Evolutionary conservation across 179 eudicot genomes (phyloP).

Genomic region (Camellia oleifera): DNA sequence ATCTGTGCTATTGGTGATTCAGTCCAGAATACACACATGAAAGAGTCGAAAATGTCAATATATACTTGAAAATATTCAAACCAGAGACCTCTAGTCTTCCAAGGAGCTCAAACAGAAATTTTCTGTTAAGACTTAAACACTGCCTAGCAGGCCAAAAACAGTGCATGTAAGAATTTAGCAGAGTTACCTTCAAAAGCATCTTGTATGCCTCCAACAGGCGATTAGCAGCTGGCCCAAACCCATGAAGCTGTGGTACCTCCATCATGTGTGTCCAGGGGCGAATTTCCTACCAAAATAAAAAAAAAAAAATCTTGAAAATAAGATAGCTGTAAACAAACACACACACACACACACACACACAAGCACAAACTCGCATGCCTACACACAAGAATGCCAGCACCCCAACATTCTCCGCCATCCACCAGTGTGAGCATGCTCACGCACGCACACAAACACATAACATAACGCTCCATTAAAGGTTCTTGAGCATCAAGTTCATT

Average conservation of each 20-base stretch:
- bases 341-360: neutral
- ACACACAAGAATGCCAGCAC: too few relatives aligned
- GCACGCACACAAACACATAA: neutral
- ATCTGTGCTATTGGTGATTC: neutral
- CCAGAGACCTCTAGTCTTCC: neutral
- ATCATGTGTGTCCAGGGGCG: constrained; percentile 99
- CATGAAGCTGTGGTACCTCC: constrained; percentile 99
- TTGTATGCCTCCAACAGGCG: constrained; percentile 94
- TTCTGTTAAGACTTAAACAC: neutral
- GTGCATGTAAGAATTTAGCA: constrained; percentile 5
- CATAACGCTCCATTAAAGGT: neutral
- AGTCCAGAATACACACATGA: neutral
- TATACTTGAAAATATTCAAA: neutral
- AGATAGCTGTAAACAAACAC: neutral
- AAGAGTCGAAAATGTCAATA: neutral
- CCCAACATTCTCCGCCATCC: neutral
- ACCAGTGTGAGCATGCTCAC: neutral
- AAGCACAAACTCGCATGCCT: neutral
- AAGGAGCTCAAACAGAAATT: neutral
- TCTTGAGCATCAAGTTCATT: neutral
- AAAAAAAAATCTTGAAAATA: neutral
- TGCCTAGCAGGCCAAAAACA: neutral
- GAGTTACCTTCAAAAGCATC: constrained; percentile 89
- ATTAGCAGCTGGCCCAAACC: constrained; percentile 98
- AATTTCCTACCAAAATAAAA: constrained; percentile 57